These are phyloP conservation scores for Serendipita sp. DNA, from an alignment of 768 basidiomycete species.

Conservation along the genomic window DNA sequence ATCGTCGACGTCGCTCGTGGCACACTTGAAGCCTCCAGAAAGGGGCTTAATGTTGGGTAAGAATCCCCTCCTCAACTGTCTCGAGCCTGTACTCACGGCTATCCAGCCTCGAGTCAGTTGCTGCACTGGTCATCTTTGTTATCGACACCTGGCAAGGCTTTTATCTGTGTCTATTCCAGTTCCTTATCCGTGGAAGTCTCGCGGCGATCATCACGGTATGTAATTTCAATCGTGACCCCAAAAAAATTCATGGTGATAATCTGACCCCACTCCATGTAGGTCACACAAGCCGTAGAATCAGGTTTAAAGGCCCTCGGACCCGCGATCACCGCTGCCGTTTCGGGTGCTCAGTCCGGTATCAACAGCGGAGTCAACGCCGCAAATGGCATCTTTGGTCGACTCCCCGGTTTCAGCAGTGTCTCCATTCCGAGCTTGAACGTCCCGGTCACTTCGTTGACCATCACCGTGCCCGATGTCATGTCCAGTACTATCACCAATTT, in stretches of 20 bases:
- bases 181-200: constrained; percentile 69
- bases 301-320: background rate
- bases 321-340: constrained; percentile 45
- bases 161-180: constrained; percentile 83
- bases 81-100: background rate
- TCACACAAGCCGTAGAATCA: background rate
- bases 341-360: constrained; percentile 52
- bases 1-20: constrained; percentile 66
- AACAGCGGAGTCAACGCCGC: constrained; percentile 44
- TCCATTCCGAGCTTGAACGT: constrained; percentile 55
- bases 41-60: constrained; percentile 44
- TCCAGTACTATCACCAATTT: constrained; percentile 55
- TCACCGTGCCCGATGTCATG: constrained; percentile 66
- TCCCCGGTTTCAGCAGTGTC: constrained; percentile 53
- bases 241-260: constrained; percentile 36
- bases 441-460: constrained; percentile 39
- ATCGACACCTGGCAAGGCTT: constrained; percentile 86
- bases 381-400: constrained; percentile 39
- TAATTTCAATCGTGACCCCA: constrained; percentile 31
- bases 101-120: constrained; percentile 29
- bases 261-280: background rate
- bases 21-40: constrained; percentile 60
- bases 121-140: constrained; percentile 77
- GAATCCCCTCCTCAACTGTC: background rate
- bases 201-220: constrained; percentile 53